Evolutionary conservation across 2,329 filamentous ascomycete genomes (phyloP), one percentile per base, ranked within the genome.

Genomic region (Pseudogymnoascus sp.): DNA sequence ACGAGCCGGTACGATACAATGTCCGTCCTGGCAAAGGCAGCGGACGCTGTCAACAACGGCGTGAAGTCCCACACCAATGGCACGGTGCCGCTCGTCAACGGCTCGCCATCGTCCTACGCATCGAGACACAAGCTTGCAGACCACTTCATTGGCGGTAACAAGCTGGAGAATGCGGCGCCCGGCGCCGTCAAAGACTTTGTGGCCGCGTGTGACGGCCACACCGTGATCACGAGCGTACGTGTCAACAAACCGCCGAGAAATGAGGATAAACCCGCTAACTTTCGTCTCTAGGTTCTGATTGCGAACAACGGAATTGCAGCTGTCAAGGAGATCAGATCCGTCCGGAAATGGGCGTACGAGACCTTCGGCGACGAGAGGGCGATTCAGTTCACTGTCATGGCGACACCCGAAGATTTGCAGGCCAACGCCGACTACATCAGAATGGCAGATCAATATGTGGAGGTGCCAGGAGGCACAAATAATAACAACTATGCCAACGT

Each of bases 401-500:
- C 95, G 71, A 99, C 95, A 40, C 95, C 95, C 60, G 95, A 99
- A 80, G 95, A 99, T 88, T 79, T 99, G 75, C 87, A 89, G 76
- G 95, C 95, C 75, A 99, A 99, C 77, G 95, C 95, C 70, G 95
- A 99, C 79, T 99, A 99, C 80, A 99, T 99, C 76, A 87, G 95
- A 76, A 97, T 99, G 95, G 95, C 95, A 35, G 95, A 99, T 79
- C 91, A 97, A 83, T 99, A 99, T 77, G 95, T 99, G 71, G 95
- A 99, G 80, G 93, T 99, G 66, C 95, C 95, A 35, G 95, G 95
- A 74, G 95, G 95, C 74, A 99, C 95, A 67, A 99, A 99, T 82
- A 99, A 99, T 84, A 96, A 99, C 88, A 99, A 99, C 79, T 99
- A 99, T 79, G 95, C 95, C 79, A 99, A 99, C 76, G 95, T 99